Base-by-base conservation (phyloP, 2,329 filamentous ascomycete genomes). In the Paraconiothyrium brasiliense region DNA sequence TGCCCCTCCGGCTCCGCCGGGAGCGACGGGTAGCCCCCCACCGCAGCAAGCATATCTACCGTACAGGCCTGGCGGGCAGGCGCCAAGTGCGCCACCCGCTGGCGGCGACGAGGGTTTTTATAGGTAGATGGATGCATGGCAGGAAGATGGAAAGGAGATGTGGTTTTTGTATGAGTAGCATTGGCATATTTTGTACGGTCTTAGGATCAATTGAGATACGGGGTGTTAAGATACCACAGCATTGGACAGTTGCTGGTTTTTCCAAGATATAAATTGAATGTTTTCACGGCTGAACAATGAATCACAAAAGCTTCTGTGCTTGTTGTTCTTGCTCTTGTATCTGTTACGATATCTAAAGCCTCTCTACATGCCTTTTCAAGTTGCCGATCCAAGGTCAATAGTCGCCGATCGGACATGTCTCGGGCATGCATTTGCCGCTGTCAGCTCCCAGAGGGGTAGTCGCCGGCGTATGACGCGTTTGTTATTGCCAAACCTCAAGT, bases 51-150 rank as follows among this genome's bases (percentile, higher is more conserved):
- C 56, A 0, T 78, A 78, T 61, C 35, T 77, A 10, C 66, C 76
- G 32, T 77, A 77, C 61, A 62, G 78, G 8, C 79, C 79, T n/a
- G 69, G 65, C 30, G 68, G 71, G 11, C 67, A 73, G 57, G 75
- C 69, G 14, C 71, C 71, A 24, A 73, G 71, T 57, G 73, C 73
- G 8, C 72, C 72, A 1, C 67, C 67, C 0, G 74, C 67, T 0
- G 74, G 72, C 0, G 75, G 69, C 32, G 77, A 78, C 22, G 77
- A 77, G 34, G 71, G 71, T 0, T 75, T 72, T 49, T 75, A 75
- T 39, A 60, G 72, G 16, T 75, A 70, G 61, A 58, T 44, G 14
- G 11, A 8, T 6, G 41, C 7, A 46, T 20, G 27, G 20, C 10
- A 22, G 20, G 39, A 20, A 10, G 41, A 48, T n/a, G 22, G 14